Evolutionary conservation across 208 protist genomes (phyloP), one percentile per base, ranked within the genome.

Genomic region (Angomonas ambiguus): DNA sequence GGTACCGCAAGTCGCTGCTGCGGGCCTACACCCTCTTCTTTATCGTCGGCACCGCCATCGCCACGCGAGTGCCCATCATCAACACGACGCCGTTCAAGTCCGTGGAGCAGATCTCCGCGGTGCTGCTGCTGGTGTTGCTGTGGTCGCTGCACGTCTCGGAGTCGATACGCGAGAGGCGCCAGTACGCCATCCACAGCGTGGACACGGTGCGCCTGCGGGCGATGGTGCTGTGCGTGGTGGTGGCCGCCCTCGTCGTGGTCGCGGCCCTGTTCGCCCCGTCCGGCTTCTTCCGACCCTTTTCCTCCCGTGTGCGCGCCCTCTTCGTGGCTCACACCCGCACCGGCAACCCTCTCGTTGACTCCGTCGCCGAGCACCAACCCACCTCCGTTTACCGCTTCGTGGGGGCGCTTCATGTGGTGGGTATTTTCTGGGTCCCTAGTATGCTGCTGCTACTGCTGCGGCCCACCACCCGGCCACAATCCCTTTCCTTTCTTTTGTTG

Each of bases 11-110:
- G 10, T 25, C 30, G 8, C 56, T 62, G 8, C 56, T 62, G 28
- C 30, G 30, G 16, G 56, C 31, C 56, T 45, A 62, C 31, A 62
- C 25, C 2, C 56, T 42, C 56, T 62, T 62, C 56, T 62, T 32
- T 33, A n/a, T 96, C 2, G 45, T 99, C 20, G 97, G 97, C 35
- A 97, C 95, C n/a, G 69, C 98, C 1, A 49, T 98, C 6, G 87
- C 94, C 0, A 96, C 97, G 86, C 91, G 98, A 71, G 83, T 98
- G 22, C 87, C 80, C 20, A 97, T 98, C 49, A 92, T 99, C 33
- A 82, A 93, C 27, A 97, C 96, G 72, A 81, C 92, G 67, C 89
- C 97, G 22, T 94, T 99, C 56, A 78, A 88, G 66, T 94, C 84
- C 3, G 79, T 88, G n/a, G 97, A 99, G 79, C 97, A 99, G 67